Conservation (phyloP, 2,329 filamentous ascomycete genomes). For the Cercospora brassicicola region DNA sequence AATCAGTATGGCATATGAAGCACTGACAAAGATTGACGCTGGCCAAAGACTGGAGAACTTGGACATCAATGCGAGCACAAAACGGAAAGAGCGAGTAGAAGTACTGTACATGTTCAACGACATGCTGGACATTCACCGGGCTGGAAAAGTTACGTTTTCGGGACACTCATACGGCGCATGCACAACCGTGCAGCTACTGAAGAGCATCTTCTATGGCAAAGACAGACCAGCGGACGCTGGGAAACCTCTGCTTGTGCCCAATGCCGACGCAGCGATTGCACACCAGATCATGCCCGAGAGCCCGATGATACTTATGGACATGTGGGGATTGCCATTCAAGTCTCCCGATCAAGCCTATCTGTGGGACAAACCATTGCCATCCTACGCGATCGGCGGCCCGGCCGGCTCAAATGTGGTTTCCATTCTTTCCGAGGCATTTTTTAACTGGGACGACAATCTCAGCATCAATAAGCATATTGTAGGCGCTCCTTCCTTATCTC, state of each 20-base stretch:
- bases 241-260: conserved; percentile 63
- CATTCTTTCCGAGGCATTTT: conserved; percentile 74
- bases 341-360: conserved; percentile 63
- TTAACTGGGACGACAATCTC: conserved; percentile 73
- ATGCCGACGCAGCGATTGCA: conserved; percentile 56
- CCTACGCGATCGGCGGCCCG: conserved; percentile 57
- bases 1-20: conserved; percentile 68
- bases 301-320: conserved; percentile 70
- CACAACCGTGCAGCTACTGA: conserved; percentile 73
- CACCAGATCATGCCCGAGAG: conserved; percentile 68
- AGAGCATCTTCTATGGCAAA: conserved; percentile 69
- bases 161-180: conserved; percentile 82
- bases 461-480: conserved; percentile 66
- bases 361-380: conserved; percentile 71
- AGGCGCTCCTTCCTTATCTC: conserved; percentile 37
- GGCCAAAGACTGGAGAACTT: conserved; percentile 52
- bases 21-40: conserved; percentile 64
- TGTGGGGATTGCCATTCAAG: conserved; percentile 75
- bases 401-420: conserved; percentile 62
- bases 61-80: conserved; percentile 43
- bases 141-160: conserved; percentile 71
- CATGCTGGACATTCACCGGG: conserved; percentile 66
- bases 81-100: conserved; percentile 41
- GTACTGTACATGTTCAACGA: conserved; percentile 60
- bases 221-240: conserved; percentile 45